Evolutionary conservation across 306 rosid genomes (phyloP), one percentile per base, ranked within the genome.

Genomic region (Glycine tomentella): DNA sequence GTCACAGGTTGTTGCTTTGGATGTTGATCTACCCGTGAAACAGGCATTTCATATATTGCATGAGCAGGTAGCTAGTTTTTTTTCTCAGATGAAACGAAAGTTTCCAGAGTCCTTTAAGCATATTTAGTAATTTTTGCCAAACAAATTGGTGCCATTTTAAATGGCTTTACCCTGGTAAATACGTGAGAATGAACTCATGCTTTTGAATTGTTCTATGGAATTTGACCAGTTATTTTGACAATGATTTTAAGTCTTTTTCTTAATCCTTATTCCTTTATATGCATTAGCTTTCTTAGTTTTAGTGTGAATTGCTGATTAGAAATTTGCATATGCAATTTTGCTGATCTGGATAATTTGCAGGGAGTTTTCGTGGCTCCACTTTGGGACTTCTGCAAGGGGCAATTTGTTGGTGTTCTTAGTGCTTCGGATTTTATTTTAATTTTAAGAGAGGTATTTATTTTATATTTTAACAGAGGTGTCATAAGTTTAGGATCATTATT

Each of bases 11-110:
- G 90, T 94, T 40, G 93, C 97, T 56, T 90, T 94, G 90, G 97
- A 91, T 75, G 89, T 91, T 86, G 93, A 94, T 77, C 63, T 94
- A 82, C 98, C 97, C 17, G 97, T 94, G 82, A 92, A 94, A 89
- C 93, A 94, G 86, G 97, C 97, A 70, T 94, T 94, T 85, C 97
- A 92, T 75, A 89, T 94, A 85, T 84, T 94, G 84, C 92, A 94
- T 65, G 98, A 94, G 84, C 98, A 92, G 95, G 98, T 86, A 90
- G 16, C 34, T 77, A 34, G 0, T 42, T 34, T 74, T 7, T 56
- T 38, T 38, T 20, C 20, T 38, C 9, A 13, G 31, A 65, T 14
- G 71, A 12, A 65, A 17, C 71, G 53, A 44, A 8, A 50, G 12
- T 65, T 71, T 38, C 58, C 77, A 8, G 57, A 49, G 36, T 25